Percentiles rank a stretch among this genome's conserved stretches.
Conservation (phyloP, 176 grass and related monocot genomes). For the Aegilops speltoides region DNA sequence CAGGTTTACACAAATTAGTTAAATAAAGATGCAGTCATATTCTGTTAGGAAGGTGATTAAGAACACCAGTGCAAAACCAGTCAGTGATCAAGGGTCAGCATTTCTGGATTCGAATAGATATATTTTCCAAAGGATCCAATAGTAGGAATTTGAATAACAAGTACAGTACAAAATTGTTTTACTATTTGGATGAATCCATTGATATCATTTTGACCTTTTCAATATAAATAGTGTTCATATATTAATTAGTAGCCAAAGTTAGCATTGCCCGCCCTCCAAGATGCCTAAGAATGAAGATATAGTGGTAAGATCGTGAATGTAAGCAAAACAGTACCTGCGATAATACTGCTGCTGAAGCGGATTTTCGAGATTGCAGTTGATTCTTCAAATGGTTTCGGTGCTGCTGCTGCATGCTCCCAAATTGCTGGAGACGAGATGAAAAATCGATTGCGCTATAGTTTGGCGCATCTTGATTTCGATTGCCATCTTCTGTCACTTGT, state of each 20-base stretch:
- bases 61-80: not conserved
- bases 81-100: not conserved
- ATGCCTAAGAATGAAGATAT: not conserved
- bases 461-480: conserved; percentile 54
- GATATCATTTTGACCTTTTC: not conserved
- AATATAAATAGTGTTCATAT: not conserved
- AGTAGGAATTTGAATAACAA: not conserved
- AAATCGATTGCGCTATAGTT: conserved; percentile 81
- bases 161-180: not conserved
- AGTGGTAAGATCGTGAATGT: conserved; percentile 13
- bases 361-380: conserved; percentile 49
- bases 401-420: conserved; percentile 62
- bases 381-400: conserved; percentile 63
- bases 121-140: not conserved
- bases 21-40: not conserved
- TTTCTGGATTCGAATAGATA: not conserved
- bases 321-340: conserved; percentile 43
- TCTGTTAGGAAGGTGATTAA: not conserved
- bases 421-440: conserved; percentile 68
- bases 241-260: not conserved
- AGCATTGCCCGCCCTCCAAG: not conserved
- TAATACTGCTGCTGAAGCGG: conserved; percentile 34
- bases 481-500: conserved; percentile 67
- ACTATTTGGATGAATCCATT: not conserved
- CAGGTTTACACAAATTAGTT: conserved; percentile 2